Percentiles rank a stretch among this genome's conserved stretches.
These are phyloP conservation scores for Trapa incisa DNA, from an alignment of 345 rosid species.

Conservation along the genomic window DNA sequence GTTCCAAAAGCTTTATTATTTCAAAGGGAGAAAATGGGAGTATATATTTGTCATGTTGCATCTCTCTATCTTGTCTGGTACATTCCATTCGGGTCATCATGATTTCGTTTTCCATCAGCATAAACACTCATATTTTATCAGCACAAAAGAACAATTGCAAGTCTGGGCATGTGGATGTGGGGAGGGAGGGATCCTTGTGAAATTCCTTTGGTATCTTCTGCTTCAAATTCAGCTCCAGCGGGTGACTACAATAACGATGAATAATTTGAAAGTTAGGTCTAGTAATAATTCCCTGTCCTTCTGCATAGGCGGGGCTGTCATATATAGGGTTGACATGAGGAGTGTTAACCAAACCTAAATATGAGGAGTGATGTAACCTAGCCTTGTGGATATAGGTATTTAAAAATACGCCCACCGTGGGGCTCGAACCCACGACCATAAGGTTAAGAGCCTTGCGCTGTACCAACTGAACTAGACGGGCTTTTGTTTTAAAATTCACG, in stretches of 20 bases:
- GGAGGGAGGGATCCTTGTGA: background rate
- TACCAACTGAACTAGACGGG: slow-evolving; percentile 37
- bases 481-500: background rate
- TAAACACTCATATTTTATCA: no score
- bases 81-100: background rate
- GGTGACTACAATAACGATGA: no score
- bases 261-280: no score
- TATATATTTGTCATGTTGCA: background rate
- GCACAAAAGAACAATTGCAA: background rate
- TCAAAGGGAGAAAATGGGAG: background rate
- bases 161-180: background rate
- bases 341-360: no score
- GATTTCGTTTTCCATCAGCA: background rate
- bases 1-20: background rate
- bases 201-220: background rate
- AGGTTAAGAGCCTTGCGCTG: slow-evolving; percentile 38
- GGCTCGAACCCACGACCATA: slow-evolving; percentile 25
- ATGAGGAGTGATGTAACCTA: no score
- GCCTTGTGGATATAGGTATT: no score
- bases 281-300: no score
- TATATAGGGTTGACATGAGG: no score
- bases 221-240: background rate
- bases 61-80: background rate
- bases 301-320: no score
- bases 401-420: slow-evolving; percentile 5